Evolutionary conservation across 208 protist species (phyloP).

Genomic region (Wallacemonas rigidus): DNA sequence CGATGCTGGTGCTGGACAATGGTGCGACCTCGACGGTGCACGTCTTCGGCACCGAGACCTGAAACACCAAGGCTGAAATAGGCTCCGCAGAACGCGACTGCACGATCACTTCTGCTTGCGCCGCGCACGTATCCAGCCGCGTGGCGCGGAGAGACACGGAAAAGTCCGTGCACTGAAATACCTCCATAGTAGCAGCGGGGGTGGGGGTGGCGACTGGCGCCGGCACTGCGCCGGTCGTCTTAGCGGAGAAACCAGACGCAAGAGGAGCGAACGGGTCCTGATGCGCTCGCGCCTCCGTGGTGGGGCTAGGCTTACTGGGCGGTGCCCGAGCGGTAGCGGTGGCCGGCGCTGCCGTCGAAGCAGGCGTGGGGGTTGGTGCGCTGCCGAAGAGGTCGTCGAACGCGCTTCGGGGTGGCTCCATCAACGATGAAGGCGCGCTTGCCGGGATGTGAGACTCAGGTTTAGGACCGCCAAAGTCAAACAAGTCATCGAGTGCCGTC

Average conservation of each 20-base stretch:
- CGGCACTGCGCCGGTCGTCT: background rate
- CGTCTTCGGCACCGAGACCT: slow-evolving; percentile 67
- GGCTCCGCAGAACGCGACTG: slow-evolving; percentile 26
- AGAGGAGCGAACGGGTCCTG: slow-evolving; percentile 9
- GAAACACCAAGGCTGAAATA: slow-evolving; percentile 65
- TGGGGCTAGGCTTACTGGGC: background rate
- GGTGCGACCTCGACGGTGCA: slow-evolving; percentile 61
- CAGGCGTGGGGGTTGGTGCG: background rate
- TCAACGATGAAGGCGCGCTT: background rate
- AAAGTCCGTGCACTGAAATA: slow-evolving; percentile 64
- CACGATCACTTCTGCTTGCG: slow-evolving; percentile 45
- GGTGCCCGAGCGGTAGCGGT: background rate
- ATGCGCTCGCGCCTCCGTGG: background rate
- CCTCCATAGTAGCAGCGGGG: slow-evolving; percentile 20
- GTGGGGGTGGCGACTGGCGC: background rate
- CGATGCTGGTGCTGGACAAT: slow-evolving; percentile 38
- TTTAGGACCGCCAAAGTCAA: slow-evolving; percentile 45
- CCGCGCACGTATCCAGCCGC: slow-evolving; percentile 17
- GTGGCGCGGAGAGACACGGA: slow-evolving; percentile 38
- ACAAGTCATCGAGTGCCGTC: slow-evolving; percentile 74
- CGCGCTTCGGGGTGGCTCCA: background rate
- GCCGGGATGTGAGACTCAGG: slow-evolving; percentile 10
- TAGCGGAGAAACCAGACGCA: background rate
- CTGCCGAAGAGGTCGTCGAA: slow-evolving; percentile 11
- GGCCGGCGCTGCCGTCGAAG: slow-evolving; percentile 5